Conservation (phyloP, 2,329 filamentous ascomycete genomes). For the Taxawa tesnikishii region DNA sequence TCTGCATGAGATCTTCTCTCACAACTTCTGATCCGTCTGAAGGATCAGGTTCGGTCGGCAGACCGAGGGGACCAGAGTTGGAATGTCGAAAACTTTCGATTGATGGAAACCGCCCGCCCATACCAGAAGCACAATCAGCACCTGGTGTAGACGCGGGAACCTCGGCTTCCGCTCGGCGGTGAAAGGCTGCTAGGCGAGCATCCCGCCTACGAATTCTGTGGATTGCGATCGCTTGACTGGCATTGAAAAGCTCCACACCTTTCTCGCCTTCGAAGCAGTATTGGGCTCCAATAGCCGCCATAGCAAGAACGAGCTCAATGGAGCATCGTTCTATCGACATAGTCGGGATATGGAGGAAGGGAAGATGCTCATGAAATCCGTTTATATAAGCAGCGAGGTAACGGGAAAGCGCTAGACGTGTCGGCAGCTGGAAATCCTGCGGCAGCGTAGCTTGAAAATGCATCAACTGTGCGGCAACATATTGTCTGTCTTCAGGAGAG, state of each 20-base stretch:
- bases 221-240: constrained; percentile 41
- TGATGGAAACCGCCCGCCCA: too few relatives aligned
- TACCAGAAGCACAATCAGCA: constrained; percentile 9
- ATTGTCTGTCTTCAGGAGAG: constrained; percentile 4
- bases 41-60: not conserved
- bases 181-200: constrained; percentile 25
- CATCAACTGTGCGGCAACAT: constrained; percentile 1
- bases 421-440: constrained; percentile 49
- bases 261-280: constrained; percentile 43
- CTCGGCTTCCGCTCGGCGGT: constrained; percentile 8
- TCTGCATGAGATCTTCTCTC: constrained; percentile 40
- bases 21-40: constrained; percentile 5
- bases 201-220: constrained; percentile 40
- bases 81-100: too few relatives aligned
- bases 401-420: constrained; percentile 53
- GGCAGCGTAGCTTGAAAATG: constrained; percentile 4
- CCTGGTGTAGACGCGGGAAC: not conserved
- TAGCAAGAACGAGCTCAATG: constrained; percentile 54
- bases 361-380: constrained; percentile 50
- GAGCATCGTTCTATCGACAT: constrained; percentile 51
- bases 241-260: constrained; percentile 45
- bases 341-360: constrained; percentile 56
- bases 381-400: constrained; percentile 60
- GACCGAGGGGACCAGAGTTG: not conserved
- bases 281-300: constrained; percentile 55